phyloP scores from a whole-genome alignment of 2,329 filamentous ascomycete genomes.

The Hymenoscyphus scutula region DNA sequence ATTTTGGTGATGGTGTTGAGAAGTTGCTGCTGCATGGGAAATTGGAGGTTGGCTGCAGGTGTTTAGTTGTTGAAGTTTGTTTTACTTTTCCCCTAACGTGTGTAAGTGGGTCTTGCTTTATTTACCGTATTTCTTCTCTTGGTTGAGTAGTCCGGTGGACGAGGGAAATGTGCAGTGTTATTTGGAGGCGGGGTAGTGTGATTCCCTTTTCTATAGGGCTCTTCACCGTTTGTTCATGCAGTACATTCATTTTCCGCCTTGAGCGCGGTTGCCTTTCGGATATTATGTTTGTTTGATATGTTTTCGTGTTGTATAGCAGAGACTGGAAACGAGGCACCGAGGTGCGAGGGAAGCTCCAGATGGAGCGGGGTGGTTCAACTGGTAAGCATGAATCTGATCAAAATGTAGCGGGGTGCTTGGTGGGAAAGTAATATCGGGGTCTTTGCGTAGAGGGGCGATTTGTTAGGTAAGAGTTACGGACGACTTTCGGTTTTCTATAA shows the following conservation, averaged over 20 bases:
- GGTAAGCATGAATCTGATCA: slow-evolving; percentile 3
- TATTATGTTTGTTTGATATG: background rate
- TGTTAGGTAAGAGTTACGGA: slow-evolving; percentile 1
- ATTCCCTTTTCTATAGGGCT: background rate
- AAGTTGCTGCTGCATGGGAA: background rate
- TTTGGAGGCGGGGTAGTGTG: background rate
- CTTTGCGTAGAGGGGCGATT: background rate
- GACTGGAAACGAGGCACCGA: background rate
- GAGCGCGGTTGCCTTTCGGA: background rate
- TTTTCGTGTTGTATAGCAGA: background rate
- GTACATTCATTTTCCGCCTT: background rate
- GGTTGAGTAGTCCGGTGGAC: background rate
- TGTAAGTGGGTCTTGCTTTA: background rate
- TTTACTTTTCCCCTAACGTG: background rate
- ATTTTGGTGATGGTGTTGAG: background rate
- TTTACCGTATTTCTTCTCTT: background rate
- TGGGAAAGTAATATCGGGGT: background rate
- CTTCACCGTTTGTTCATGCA: background rate
- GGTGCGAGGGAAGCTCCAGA: background rate
- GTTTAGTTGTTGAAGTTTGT: background rate
- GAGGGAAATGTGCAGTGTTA: background rate
- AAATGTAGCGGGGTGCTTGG: background rate
- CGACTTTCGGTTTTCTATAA: background rate
- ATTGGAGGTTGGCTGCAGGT: background rate
- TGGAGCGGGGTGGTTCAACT: background rate